Percentiles rank a stretch among this genome's conserved stretches.
Conservation (phyloP, 495 filamentous ascomycete genomes). For the Podospora anserina region DNA sequence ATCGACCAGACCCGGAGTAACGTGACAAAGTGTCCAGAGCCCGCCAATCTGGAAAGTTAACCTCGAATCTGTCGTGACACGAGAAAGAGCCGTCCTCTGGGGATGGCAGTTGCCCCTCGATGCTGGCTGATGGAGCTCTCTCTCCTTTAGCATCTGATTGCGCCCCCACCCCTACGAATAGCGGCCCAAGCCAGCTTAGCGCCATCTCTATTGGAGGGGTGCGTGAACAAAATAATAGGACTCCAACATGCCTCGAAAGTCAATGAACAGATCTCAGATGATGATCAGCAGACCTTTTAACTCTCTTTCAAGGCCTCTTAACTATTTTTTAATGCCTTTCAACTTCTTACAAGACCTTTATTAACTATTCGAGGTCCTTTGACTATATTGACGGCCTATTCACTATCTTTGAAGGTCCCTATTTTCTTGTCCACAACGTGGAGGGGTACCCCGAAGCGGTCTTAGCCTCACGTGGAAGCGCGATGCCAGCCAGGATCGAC, state of each 20-base stretch:
- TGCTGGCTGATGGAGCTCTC: background rate
- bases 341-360: too few species aligned
- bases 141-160: slow-evolving; percentile 6
- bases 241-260: too few species aligned
- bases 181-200: background rate
- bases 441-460: background rate
- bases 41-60: background rate
- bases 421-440: background rate
- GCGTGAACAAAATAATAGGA: too few species aligned
- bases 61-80: background rate
- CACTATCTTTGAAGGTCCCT: too few species aligned
- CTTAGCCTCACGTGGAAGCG: slow-evolving; percentile 7
- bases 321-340: too few species aligned
- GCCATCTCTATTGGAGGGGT: background rate
- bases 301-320: too few species aligned
- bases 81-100: background rate
- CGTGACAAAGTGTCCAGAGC: background rate
- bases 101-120: slow-evolving; percentile 5
- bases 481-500: background rate
- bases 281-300: too few species aligned
- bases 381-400: too few species aligned
- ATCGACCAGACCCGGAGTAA: background rate
- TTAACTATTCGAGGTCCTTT: too few species aligned
- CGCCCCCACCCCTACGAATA: background rate
- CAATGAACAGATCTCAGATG: too few species aligned